Evolutionary conservation across 2,329 filamentous ascomycete genomes (phyloP).

Genomic region (Tympanopsis confertula): DNA sequence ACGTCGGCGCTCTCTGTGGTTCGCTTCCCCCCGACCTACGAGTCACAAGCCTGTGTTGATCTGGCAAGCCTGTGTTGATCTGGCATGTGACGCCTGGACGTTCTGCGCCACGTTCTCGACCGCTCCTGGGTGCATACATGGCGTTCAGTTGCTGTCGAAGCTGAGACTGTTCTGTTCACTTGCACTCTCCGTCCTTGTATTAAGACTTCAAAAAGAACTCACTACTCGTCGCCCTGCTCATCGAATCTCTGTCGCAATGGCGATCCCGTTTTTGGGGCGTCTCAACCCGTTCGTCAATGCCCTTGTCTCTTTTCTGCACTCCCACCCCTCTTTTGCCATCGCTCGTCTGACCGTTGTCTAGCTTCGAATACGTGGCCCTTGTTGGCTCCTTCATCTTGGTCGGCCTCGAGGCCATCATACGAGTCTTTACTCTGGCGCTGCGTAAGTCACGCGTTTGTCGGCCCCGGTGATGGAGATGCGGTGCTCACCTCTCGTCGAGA

Average conservation of each 20-base stretch:
- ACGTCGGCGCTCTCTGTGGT: too few species aligned
- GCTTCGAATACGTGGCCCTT: slow-evolving; percentile 78
- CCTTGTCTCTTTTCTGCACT: slow-evolving; percentile 1
- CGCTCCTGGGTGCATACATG: too few species aligned
- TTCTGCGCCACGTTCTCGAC: too few species aligned
- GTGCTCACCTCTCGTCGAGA: slow-evolving; percentile 9
- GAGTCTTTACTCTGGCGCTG: slow-evolving; percentile 76
- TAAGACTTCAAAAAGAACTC: not conserved
- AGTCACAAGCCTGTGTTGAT: too few species aligned
- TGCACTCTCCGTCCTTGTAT: not conserved
- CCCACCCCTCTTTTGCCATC: slow-evolving; percentile 1
- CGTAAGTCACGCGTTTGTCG: slow-evolving; percentile 39
- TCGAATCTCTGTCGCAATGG: slow-evolving; percentile 30
- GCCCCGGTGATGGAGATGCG: not conserved
- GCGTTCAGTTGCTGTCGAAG: too few species aligned
- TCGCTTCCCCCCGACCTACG: too few species aligned
- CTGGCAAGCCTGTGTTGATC: too few species aligned
- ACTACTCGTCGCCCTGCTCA: not conserved
- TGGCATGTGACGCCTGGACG: too few species aligned
- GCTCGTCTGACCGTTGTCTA: slow-evolving; percentile 16
- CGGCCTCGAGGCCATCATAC: slow-evolving; percentile 69
- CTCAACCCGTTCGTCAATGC: slow-evolving; percentile 30
- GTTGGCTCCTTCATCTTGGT: slow-evolving; percentile 75
- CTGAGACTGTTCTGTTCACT: too few species aligned
- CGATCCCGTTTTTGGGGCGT: slow-evolving; percentile 49